Conservation (phyloP, 1,139 yeast genomes). For the Yamadazyma blattariae region DNA sequence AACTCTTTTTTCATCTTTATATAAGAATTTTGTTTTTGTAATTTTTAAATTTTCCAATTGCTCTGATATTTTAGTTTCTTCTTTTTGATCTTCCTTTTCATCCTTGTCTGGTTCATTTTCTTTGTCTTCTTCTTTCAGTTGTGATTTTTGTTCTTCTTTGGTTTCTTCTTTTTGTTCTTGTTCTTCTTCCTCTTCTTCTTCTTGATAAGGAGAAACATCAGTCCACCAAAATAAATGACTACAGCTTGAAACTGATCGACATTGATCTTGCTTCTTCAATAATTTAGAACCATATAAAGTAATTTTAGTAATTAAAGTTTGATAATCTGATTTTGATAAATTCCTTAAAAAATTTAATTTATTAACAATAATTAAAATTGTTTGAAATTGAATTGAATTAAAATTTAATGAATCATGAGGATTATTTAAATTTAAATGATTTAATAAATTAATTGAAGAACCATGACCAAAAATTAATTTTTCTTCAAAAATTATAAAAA, state of each 20-base stretch:
- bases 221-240: conserved; percentile 96
- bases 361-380: conserved; percentile 52
- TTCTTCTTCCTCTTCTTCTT: neutral
- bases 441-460: conserved; percentile 1
- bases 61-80: conserved; percentile 9
- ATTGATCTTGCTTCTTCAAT: conserved; percentile 89
- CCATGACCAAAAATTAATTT: conserved; percentile 30
- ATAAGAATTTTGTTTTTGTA: conserved; percentile 12
- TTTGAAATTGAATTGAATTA: conserved; percentile 39
- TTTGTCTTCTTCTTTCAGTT: conserved; percentile 32
- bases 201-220: conserved; percentile 33
- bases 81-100: conserved; percentile 16
- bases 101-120: conserved; percentile 17
- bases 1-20: conserved; percentile 42
- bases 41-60: conserved; percentile 24
- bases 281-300: conserved; percentile 87
- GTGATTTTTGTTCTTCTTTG: conserved; percentile 21
- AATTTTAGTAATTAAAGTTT: conserved; percentile 76
- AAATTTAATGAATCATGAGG: conserved; percentile 40
- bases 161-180: conserved; percentile 7
- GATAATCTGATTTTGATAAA: conserved; percentile 65
- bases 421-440: conserved; percentile 9
- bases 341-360: conserved; percentile 59
- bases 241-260: conserved; percentile 84
- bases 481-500: conserved; percentile 87